These are phyloP conservation scores for Emiliania huxleyi DNA, from an alignment of 78 protist species.

Conservation along the genomic window DNA sequence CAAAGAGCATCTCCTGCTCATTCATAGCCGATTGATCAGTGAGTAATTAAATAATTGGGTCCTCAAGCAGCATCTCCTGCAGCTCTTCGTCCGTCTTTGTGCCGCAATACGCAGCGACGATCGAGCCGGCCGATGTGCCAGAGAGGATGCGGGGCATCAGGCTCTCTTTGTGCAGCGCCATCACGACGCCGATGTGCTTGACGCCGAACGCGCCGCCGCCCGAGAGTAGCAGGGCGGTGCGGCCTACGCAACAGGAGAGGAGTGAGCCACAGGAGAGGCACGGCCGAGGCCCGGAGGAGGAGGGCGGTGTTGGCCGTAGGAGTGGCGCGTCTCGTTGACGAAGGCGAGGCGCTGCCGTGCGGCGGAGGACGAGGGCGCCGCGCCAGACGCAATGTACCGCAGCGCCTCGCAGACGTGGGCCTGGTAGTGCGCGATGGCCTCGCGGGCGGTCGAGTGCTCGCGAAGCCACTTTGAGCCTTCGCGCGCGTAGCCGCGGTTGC, in stretches of 20 bases:
- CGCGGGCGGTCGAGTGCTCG: not conserved
- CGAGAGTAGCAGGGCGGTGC: constrained; percentile 67
- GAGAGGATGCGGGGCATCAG: constrained; percentile 67
- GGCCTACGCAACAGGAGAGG: no score
- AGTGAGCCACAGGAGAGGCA: no score
- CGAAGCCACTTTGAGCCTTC: not conserved
- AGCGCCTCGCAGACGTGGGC: not conserved
- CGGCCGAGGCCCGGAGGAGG: no score
- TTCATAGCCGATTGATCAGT: no score
- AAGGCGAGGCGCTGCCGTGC: not conserved
- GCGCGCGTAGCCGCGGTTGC: not conserved
- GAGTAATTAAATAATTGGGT: no score
- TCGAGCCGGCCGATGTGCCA: constrained; percentile 65
- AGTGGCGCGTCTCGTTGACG: constrained; percentile 22
- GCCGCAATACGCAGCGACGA: constrained; percentile 49
- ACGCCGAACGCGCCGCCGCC: constrained; percentile 66
- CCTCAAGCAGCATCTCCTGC: constrained; percentile 16
- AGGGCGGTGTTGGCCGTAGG: no score
- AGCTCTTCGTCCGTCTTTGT: constrained; percentile 53
- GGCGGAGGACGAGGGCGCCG: not conserved
- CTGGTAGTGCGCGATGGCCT: not conserved
- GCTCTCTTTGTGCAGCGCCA: constrained; percentile 42
- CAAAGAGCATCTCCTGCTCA: constrained; percentile 17
- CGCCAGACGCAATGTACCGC: not conserved
- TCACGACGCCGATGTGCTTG: constrained; percentile 76